Conservation (phyloP, 1,284 basidiomycete genomes). For the Tilletia horrida region DNA sequence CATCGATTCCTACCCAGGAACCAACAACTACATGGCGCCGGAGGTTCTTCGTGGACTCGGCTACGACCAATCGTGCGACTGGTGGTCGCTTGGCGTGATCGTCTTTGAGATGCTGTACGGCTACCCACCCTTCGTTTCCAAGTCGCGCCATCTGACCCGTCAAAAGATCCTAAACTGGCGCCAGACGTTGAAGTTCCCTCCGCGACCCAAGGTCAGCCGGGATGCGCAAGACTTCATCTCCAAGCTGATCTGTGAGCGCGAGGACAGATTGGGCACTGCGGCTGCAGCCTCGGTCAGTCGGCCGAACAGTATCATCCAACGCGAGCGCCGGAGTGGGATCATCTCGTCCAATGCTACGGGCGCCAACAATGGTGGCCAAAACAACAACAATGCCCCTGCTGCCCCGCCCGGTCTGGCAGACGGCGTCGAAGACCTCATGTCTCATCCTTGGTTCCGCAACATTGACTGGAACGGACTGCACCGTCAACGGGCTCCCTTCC, state of each 20-base stretch:
- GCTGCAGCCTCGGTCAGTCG: slow-evolving; percentile 67
- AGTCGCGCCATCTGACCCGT: slow-evolving; percentile 47
- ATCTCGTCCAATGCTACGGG: slow-evolving; percentile 48
- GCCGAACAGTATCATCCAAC: slow-evolving; percentile 72
- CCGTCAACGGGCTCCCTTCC: slow-evolving; percentile 74
- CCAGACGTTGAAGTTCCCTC: slow-evolving; percentile 78
- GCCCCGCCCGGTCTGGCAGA: slow-evolving; percentile 58
- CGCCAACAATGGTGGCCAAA: slow-evolving; percentile 57
- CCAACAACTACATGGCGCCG: slow-evolving; percentile 70
- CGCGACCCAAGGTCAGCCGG: slow-evolving; percentile 74
- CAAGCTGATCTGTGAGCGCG: slow-evolving; percentile 83
- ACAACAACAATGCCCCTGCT: slow-evolving; percentile 29
- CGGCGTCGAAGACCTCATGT: slow-evolving; percentile 83
- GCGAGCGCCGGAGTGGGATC: slow-evolving; percentile 71
- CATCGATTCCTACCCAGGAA: slow-evolving; percentile 36
- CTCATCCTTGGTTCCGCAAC: slow-evolving; percentile 56
- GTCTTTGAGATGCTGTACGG: slow-evolving; percentile 63
- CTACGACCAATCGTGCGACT: slow-evolving; percentile 91
- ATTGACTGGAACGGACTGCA: slow-evolving; percentile 42
- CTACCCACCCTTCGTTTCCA: slow-evolving; percentile 68
- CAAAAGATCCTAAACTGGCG: slow-evolving; percentile 73
- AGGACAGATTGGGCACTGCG: slow-evolving; percentile 80
- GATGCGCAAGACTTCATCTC: slow-evolving; percentile 83
- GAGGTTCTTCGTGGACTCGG: slow-evolving; percentile 83
- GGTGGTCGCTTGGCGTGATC: slow-evolving; percentile 95